Base-by-base conservation (phyloP, 2,329 filamentous ascomycete genomes). In the Aspergillus costaricaensis region DNA sequence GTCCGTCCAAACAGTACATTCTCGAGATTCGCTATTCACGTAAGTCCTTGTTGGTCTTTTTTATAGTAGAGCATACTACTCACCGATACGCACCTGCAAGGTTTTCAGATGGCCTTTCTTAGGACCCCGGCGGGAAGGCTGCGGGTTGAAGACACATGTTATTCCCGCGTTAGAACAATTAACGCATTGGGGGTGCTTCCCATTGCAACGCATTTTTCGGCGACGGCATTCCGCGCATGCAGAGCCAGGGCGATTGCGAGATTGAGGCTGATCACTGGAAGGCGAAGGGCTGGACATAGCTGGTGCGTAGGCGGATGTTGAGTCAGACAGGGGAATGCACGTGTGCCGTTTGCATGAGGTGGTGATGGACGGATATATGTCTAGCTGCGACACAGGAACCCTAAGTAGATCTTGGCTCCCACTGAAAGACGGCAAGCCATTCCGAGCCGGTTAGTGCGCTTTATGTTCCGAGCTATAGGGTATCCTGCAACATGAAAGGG, bases 211-310 rank as follows among this genome's bases (percentile, higher is more conserved):
- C 3, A 53, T 36, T 19, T 64, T 64, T 7, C 62, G 57, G 8
- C 51, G 44, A 23, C 62, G 62, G 21, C 62, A 64, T 21, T 64
- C 59, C 15, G 59, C 54, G 17, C 62, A 64, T 1, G 62, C 62
- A 2, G 52, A 27, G 7, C 62, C 62, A 2, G 59, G 57, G 6
- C 56, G 43, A 23, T 66, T 65, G 52, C 58, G 58, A n/a, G 38
- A 44, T 27, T 30, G 39, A 32, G 47, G 3, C 9, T 50, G 47
- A 12, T 50, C 47, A n/a, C 14, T 30, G 8, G 47, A 30, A 30
- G 47, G 47, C 8, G 47, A 30, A 17, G 25, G 27, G 4, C 47
- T 32, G 5, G 47, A 50, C 47, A 50, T 50, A 3, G 10, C 15
- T 30, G 15, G 3, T 12, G 8, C 17, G 14, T 5, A 50, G 10